Base-by-base conservation (phyloP, 495 filamentous ascomycete species). In the Aspergillus carlsbadensis region DNA sequence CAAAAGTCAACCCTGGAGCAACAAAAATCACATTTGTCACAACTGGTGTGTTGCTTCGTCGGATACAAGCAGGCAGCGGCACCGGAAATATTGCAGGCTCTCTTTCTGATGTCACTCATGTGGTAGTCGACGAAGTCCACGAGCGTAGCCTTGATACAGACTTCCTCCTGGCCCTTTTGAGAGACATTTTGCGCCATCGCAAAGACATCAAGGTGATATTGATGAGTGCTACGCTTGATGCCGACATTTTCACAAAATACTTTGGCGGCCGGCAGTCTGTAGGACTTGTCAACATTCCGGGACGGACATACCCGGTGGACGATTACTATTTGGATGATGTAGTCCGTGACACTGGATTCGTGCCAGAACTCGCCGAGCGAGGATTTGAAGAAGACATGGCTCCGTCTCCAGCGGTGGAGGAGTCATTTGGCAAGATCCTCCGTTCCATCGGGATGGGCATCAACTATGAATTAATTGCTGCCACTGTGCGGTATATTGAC, bases 211-310 rank as follows among this genome's bases (percentile, higher is more conserved):
- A 91, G 70, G 84, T 98, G 37, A 86, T 98, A 35, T 77, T 98
- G n/a, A 98, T 98, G 95, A 96, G 91, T 68, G 94, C 94, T 11
- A 98, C 94, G 6, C 83, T 98, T 3, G 94, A 98, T 70, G 92
- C 95, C 10, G 79, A 83, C 3, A 84, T 92, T 5, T 98, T 98
- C 70, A 84, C 84, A 54, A 74, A 80, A 34, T 98, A 98, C 70
- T 98, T 98, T 68, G 82, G 81, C 13, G 81, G 80, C 10, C 77
- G 80, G 17, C 76, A 83, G 24, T 76, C 75, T 11, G 92, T 97
- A 53, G 89, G 87, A 2, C 56, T 83, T 52, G 85, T 98, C 11
- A 87, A 94, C 67, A 97, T 98, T 54, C 78, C 87, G 41, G 94
- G 94, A 14, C 81, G 94, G 41, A 98, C 92, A 21, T 92, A 86